Base-by-base conservation (phyloP, 495 filamentous ascomycete genomes). In the Rusavskia elegans region DNA sequence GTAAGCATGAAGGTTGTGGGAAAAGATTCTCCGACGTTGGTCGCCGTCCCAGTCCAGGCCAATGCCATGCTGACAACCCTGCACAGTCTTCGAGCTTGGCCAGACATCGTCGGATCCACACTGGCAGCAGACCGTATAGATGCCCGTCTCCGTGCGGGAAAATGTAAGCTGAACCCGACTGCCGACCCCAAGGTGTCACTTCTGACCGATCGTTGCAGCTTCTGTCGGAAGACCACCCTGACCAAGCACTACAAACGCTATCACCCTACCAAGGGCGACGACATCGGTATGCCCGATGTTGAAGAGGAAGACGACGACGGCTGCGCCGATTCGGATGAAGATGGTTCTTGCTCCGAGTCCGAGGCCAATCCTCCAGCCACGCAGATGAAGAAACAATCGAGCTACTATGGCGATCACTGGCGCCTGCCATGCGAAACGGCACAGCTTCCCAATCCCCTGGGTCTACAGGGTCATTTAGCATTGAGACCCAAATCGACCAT, bases 221-320 rank as follows among this genome's bases (percentile, higher is more conserved):
- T 90, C 65, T 89, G 85, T 69, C 78, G 87, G 39, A 89, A 90
- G 62, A 89, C 86, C 10, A 90, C 87, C 19, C 79, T 90, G 74
- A 85, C 86, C 7, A 93, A 89, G 63, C 87, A 93, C 57, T 52
- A 55, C 29, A 40, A 44, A 30, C n/a, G 39, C 2, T 44, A 44
- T 19, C 50, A 46, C 11, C 44, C 44, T 23, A 46, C 23, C 44
- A 46, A 46, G 44, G 44, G 17, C 4, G 44, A 46, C 14, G 44
- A 46, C 44, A 21, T 20, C 16, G 19, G 44, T 23, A 46, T 46
- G 19, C 23, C 44, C 9, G 20, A 25, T n/a, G 23, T 46, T 4
- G 44, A 46, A 16, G 44, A 46, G 23, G 44, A 36, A 50, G 27
- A 37, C 17, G 48, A 50, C 5, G 30, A 50, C 16, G 36, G 48